Evolutionary conservation across 2,329 filamentous ascomycete genomes (phyloP).

Genomic region (Penicillium sp.): DNA sequence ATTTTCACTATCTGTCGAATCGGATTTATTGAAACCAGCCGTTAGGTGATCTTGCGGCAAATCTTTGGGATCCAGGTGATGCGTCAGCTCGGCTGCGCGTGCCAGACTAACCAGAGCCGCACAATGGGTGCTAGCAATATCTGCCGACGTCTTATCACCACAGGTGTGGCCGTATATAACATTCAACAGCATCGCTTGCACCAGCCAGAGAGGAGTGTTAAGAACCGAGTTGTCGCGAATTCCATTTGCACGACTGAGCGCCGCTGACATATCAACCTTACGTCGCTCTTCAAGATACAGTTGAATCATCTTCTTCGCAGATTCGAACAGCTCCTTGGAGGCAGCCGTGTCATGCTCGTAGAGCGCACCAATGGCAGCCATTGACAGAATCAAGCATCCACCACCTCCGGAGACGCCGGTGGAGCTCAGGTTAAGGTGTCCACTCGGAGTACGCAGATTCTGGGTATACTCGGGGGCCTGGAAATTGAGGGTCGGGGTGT

Average conservation of each 20-base stretch:
- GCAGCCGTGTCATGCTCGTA: conserved; percentile 80
- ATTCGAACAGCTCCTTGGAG: conserved; percentile 83
- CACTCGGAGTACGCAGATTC: conserved; percentile 57
- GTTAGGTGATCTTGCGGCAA: conserved; percentile 42
- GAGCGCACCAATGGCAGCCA: conserved; percentile 80
- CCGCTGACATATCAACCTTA: conserved; percentile 72
- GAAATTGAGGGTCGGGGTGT: conserved; percentile 87
- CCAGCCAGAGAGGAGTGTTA: conserved; percentile 84
- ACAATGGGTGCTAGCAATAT: conserved; percentile 90
- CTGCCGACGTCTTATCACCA: conserved; percentile 82
- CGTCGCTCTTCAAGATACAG: conserved; percentile 87
- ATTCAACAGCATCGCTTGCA: conserved; percentile 95
- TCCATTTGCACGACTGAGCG: conserved; percentile 53
- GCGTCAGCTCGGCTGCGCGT: conserved; percentile 76
- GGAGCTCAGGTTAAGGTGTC: conserved; percentile 51
- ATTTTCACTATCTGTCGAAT: conserved; percentile 42
- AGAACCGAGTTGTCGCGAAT: conserved; percentile 62
- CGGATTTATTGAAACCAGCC: conserved; percentile 55
- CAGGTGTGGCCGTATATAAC: conserved; percentile 95
- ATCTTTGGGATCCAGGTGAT: conserved; percentile 38
- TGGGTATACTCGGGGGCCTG: conserved; percentile 68
- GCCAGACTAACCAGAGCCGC: conserved; percentile 87
- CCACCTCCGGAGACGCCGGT: conserved; percentile 67
- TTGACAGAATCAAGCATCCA: conserved; percentile 80
- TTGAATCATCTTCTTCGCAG: conserved; percentile 93